Evolutionary conservation across 75 land plant genomes (phyloP).

Genomic region (Cunninghamia lanceolata): DNA sequence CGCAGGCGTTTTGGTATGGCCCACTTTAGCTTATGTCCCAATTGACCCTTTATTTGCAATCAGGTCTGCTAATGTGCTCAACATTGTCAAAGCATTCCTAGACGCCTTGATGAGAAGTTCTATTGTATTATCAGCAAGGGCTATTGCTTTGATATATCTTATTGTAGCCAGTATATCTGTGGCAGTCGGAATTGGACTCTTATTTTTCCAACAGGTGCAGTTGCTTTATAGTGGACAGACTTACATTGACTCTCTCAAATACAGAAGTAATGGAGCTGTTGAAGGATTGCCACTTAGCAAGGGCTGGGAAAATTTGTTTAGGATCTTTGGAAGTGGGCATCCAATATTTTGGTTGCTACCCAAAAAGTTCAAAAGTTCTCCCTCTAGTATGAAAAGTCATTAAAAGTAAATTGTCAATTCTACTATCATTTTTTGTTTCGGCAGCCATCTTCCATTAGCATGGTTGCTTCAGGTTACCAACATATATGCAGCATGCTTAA

Average conservation of each 20-base stretch:
- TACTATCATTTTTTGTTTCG: neutral
- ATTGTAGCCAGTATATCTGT: constrained; percentile 60
- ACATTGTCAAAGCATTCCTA: constrained; percentile 7
- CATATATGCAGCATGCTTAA: neutral
- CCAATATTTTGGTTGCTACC: constrained; percentile 43
- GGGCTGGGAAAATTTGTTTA: constrained; percentile 67
- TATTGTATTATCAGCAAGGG: constrained; percentile 49
- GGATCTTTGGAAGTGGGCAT: constrained; percentile 74
- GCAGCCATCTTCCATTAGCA: neutral
- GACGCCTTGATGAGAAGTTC: constrained; percentile 45
- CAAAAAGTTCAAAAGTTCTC: neutral
- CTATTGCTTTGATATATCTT: constrained; percentile 71
- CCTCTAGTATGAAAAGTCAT: neutral
- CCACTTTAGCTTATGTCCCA: constrained; percentile 22
- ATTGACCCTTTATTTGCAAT: neutral
- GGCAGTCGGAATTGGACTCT: constrained; percentile 56
- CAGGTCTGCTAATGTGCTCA: neutral
- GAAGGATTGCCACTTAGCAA: constrained; percentile 9
- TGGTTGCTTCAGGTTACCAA: neutral
- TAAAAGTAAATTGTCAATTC: neutral
- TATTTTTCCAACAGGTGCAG: constrained; percentile 83
- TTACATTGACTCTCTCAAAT: constrained; percentile 53
- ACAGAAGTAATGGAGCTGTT: constrained; percentile 14
- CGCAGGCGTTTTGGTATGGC: constrained; percentile 56
- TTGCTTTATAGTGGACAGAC: constrained; percentile 77